Evolutionary conservation across 106 monocot genomes (phyloP).

Genomic region (Platanthera zijinensis): DNA sequence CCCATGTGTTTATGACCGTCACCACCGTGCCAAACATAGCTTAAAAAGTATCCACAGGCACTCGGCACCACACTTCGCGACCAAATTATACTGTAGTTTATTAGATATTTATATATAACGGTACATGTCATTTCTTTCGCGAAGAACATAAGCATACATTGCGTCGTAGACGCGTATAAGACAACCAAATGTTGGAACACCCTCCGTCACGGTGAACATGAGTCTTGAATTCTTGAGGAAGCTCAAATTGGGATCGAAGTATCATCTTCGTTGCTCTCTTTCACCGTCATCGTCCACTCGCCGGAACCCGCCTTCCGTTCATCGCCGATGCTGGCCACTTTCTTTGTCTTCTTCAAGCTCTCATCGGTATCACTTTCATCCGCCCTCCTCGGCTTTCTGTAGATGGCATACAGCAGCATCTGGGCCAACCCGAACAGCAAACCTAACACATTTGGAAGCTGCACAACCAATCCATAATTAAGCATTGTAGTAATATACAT

Average conservation of each 20-base stretch:
- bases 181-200: not conserved
- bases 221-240: not conserved
- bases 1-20: no score
- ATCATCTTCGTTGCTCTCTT: not conserved
- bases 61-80: no score
- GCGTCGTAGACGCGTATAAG: not conserved
- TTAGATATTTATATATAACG: no score
- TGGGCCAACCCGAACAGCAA: constrained; percentile 39
- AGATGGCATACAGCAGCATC: constrained; percentile 45
- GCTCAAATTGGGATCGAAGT: not conserved
- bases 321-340: not conserved
- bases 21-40: no score
- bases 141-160: not conserved
- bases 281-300: not conserved
- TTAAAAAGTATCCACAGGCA: no score
- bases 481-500: no score
- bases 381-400: constrained; percentile 19
- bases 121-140: no score
- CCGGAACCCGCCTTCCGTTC: not conserved
- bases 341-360: not conserved
- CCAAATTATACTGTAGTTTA: no score
- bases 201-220: not conserved
- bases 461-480: not conserved
- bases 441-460: constrained; percentile 59
- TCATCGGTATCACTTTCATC: not conserved